Base-by-base conservation (phyloP, 768 basidiomycete genomes). In the Erythrobasidium yunnanense region DNA sequence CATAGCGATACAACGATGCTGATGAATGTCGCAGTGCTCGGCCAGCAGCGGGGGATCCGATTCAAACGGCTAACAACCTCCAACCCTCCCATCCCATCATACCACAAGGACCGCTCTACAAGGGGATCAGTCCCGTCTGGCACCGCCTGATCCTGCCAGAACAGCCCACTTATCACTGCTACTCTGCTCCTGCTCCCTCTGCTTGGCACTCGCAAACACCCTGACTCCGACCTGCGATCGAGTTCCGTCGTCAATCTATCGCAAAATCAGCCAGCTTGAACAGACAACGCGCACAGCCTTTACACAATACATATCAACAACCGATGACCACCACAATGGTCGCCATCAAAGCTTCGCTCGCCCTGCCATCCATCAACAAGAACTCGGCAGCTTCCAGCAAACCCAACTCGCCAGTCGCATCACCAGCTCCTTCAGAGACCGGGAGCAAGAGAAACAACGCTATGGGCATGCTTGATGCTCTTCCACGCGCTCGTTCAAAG, bases 311-410 rank as follows among this genome's bases (percentile, higher is more conserved):
- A n/a, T n/a, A n/a, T n/a, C n/a, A n/a, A 42, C n/a, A 42, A 42
- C 38, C 11, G n/a, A 42, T 11, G 11, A 11, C 56, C 38, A 18
- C 25, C 45, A 51, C 27, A 2, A 63, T 63, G 60, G 60, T 63
- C 60, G 60, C 29, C 29, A 29, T 63, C 60, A 63, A 63, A 23
- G 33, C 60, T 34, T 47, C 60, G 6, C 60, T 63, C 11, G 60
- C 60, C 6, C 32, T 63, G 25, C 60, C 60, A 6, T 55, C 54
- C 8, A 22, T 55, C 13, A 27, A 13, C 47, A 49, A 51, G 25
- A 34, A 25, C 23, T 33, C 25, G 5, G 25, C 47, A 46, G 49
- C 60, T 25, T 29, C 47, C 46, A 51, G 23, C 49, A 51, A n/a
- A n/a, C n/a, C n/a, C n/a, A n/a, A 51, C 49, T 13, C 13, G 13